Conservation (phyloP, 148 eudicot genomes). For the Rhododendron vialii region DNA sequence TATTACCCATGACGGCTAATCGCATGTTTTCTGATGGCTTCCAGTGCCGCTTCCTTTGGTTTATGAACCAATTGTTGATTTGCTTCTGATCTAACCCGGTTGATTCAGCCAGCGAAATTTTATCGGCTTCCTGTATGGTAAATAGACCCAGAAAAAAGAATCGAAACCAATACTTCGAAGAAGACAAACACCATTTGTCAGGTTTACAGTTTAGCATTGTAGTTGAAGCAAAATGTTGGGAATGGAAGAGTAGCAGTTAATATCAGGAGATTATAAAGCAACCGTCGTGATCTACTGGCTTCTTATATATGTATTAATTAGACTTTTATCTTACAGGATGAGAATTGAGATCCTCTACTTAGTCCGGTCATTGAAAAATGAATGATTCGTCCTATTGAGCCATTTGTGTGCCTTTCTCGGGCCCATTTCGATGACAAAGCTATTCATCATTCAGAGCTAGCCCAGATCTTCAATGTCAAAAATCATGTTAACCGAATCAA, state of each 20-base stretch:
- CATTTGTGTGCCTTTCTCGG: not conserved
- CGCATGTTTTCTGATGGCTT: slow-evolving; percentile 87
- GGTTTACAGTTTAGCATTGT: not conserved
- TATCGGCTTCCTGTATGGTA: slow-evolving; percentile 73
- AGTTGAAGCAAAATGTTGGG: not conserved
- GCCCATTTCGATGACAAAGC: not conserved
- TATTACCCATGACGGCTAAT: slow-evolving; percentile 60
- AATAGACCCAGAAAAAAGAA: not conserved
- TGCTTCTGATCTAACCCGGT: slow-evolving; percentile 94
- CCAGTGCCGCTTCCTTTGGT: slow-evolving; percentile 96
- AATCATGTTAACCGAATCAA: not conserved
- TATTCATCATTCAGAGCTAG: not conserved
- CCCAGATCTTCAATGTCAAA: not conserved
- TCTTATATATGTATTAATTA: no score
- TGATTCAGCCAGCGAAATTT: slow-evolving; percentile 65
- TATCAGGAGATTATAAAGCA: not conserved
- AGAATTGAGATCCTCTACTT: no score
- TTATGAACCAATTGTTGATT: slow-evolving; percentile 95
- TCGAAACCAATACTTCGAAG: not conserved
- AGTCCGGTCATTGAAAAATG: not conserved
- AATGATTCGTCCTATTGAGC: not conserved
- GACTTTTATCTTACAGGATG: no score
- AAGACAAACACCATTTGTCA: not conserved
- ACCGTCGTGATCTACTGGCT: no score
- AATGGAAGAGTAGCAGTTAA: not conserved